Evolutionary conservation across 2,329 filamentous ascomycete genomes (phyloP), one percentile per base, ranked within the genome.

Genomic region (Diaporthe helianthi): DNA sequence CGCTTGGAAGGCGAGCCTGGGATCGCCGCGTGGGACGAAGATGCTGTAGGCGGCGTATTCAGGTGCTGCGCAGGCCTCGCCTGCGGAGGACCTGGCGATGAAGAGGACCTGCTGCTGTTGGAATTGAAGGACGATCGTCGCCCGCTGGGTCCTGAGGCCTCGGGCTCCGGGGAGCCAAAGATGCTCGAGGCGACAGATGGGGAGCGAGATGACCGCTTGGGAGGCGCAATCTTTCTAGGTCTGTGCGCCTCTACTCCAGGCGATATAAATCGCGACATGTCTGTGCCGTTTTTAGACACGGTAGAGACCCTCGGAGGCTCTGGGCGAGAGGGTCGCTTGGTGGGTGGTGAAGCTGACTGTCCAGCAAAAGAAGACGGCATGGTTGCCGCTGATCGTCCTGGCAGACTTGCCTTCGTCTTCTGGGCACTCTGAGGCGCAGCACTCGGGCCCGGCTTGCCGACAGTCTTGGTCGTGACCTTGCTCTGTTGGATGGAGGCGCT

Each of bases 41-140:
- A 29, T 15, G 54, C 38, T n/a, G 46, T 33, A n/a, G 24, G 26
- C 2, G 55, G 29, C n/a, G 38, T 52, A 10, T n/a, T 19, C 22
- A 46, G 12, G 9, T 52, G 44, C 44, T 51, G 58, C 17, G 51
- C 29, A 41, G 51, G 9, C 10, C 31, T 26, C 17, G 51, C 33
- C n/a, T 22, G 24, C 15, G 36, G 44, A n/a, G 54, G 24, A 3
- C 47, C 54, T 6, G 70, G 71, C 44, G 75, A 72, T 26, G 76
- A 74, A 15, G 36, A 33, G 19, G 63, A 33, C 36, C 49, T 31
- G 74, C 75, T 60, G 76, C 69, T 9, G 72, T 69, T 9, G 72
- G 60, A 46, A 55, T 68, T 9, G 69, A 46, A 41, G 54, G 65
- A 58, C 5, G 65, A 67, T 8, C 65, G 41, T n/a, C 65, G 41